Conservation (phyloP, 2,329 filamentous ascomycete species). For the Phaeomoniella chlamydospora region DNA sequence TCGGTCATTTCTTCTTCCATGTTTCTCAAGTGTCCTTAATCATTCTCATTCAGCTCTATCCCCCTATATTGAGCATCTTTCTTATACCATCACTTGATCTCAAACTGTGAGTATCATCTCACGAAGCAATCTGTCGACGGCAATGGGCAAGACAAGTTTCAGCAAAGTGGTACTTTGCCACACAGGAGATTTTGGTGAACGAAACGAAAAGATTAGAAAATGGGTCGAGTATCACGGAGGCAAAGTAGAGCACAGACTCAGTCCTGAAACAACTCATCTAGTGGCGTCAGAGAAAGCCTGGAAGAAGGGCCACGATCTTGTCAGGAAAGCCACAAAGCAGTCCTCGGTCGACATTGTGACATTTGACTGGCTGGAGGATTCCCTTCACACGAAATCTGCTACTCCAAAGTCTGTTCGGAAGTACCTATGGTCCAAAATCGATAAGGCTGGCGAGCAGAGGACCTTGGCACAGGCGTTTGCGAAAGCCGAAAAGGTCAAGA, state of each 20-base stretch:
- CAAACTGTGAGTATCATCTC: no score
- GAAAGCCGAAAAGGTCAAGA: conserved; percentile 17
- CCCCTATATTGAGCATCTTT: no score
- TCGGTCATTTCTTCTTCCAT: no score
- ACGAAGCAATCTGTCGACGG: no score
- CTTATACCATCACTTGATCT: no score
- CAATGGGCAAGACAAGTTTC: conserved; percentile 24
- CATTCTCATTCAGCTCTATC: no score
- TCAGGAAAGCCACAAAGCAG: conserved; percentile 22
- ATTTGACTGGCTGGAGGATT: conserved; percentile 33
- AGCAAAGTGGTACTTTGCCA: conserved; percentile 38
- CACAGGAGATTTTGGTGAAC: conserved; percentile 42
- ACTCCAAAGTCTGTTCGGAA: conserved; percentile 18
- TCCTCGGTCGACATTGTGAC: conserved; percentile 27
- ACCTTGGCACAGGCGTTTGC: conserved; percentile 23
- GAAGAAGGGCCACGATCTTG: conserved; percentile 19
- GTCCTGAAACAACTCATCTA: conserved; percentile 53
- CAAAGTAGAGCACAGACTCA: conserved; percentile 35
- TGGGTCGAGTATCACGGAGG: conserved; percentile 57
- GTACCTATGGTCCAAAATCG: conserved; percentile 12
- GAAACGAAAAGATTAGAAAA: conserved; percentile 40
- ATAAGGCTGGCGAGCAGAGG: conserved; percentile 7
- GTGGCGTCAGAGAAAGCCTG: conserved; percentile 52
- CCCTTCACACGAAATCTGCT: conserved; percentile 16
- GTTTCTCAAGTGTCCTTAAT: no score